phyloP scores from a whole-genome alignment of 208 protist species.

The Leishmania aethiopica region DNA sequence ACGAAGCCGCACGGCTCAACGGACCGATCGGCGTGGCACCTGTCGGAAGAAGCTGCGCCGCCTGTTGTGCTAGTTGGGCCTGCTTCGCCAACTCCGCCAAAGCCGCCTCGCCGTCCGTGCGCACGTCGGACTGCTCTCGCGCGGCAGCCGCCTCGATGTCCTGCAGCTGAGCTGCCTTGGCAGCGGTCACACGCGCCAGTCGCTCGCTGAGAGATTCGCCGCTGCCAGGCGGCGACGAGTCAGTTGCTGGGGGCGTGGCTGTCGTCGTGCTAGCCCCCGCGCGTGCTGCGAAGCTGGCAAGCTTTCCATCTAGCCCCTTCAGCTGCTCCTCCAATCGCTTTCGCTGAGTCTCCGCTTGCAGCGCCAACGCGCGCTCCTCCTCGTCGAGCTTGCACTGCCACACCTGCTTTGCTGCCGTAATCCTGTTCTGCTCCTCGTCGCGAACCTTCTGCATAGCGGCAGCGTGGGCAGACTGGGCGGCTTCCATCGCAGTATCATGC shows the following conservation, averaged over 20 bases:
- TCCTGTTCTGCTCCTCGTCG: conserved; percentile 16
- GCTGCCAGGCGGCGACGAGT: not conserved
- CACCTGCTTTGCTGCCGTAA: conserved; percentile 16
- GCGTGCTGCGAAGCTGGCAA: not conserved
- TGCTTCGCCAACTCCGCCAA: conserved; percentile 19
- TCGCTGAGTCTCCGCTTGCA: conserved; percentile 27
- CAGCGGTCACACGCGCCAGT: conserved; percentile 14
- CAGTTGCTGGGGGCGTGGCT: not conserved
- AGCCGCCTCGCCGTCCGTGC: conserved; percentile 16
- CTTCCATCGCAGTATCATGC: conserved; percentile 11
- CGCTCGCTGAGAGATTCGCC: conserved; percentile 19
- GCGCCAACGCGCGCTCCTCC: conserved; percentile 25
- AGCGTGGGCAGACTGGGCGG: conserved; percentile 8
- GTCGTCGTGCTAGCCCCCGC: not conserved
- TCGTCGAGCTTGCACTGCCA: conserved; percentile 27
- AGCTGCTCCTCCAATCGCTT: conserved; percentile 29
- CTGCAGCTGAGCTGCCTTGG: conserved; percentile 18
- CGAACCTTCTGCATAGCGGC: conserved; percentile 19
- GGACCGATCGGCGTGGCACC: not conserved
- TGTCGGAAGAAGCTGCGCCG: not conserved
- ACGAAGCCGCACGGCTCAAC: conserved; percentile 7
- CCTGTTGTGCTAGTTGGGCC: conserved; percentile 5
- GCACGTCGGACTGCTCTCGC: conserved; percentile 25
- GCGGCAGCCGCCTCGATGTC: conserved; percentile 19
- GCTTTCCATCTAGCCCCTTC: conserved; percentile 24